Percentiles rank a stretch among this genome's conserved stretches.
These are phyloP conservation scores for Stephanodiscus minutulus DNA, from an alignment of 108 stramenopile species.

Conservation along the genomic window DNA sequence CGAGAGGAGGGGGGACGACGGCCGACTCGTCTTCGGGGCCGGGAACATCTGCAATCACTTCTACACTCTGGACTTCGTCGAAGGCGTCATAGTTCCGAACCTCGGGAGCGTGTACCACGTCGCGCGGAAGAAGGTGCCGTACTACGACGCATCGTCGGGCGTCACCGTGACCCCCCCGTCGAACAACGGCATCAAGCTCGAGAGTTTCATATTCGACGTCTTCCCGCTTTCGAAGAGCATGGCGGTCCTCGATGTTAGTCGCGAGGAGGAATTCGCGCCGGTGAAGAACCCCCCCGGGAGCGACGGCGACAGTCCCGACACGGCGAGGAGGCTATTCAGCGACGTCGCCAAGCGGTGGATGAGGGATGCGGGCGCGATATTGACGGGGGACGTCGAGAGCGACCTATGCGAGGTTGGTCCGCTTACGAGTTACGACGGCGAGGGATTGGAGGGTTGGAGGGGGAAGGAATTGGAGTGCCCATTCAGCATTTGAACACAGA, in stretches of 20 bases:
- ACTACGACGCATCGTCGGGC: conserved; percentile 66
- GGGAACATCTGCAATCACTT: conserved; percentile 99
- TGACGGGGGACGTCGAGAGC: conserved; percentile 54
- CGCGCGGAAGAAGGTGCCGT: conserved; percentile 96
- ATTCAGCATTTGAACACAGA: conserved; percentile 56
- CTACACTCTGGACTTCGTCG: conserved; percentile 91
- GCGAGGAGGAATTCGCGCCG: conserved; percentile 95
- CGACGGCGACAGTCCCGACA: conserved; percentile 79
- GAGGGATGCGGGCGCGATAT: conserved; percentile 59
- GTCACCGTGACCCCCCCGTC: conserved; percentile 60
- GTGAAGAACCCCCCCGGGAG: conserved; percentile 94
- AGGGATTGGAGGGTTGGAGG: conserved; percentile 68
- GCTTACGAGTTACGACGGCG: conserved; percentile 76
- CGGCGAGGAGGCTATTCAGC: conserved; percentile 70
- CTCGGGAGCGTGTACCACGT: conserved; percentile 91
- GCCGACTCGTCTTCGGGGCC: conserved; percentile 87
- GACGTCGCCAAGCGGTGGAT: conserved; percentile 75
- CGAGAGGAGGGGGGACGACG: conserved; percentile 56
- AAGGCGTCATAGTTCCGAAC: conserved; percentile 73
- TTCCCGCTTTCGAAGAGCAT: conserved; percentile 87
- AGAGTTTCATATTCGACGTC: conserved; percentile 99
- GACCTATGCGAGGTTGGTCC: conserved; percentile 77
- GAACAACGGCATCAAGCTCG: conserved; percentile 97
- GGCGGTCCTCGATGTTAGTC: conserved; percentile 90
- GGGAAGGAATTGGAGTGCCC: conserved; percentile 71